Evolutionary conservation across 2,329 filamentous ascomycete genomes (phyloP), one percentile per base, ranked within the genome.

Genomic region (Geoglossum cookeanum): DNA sequence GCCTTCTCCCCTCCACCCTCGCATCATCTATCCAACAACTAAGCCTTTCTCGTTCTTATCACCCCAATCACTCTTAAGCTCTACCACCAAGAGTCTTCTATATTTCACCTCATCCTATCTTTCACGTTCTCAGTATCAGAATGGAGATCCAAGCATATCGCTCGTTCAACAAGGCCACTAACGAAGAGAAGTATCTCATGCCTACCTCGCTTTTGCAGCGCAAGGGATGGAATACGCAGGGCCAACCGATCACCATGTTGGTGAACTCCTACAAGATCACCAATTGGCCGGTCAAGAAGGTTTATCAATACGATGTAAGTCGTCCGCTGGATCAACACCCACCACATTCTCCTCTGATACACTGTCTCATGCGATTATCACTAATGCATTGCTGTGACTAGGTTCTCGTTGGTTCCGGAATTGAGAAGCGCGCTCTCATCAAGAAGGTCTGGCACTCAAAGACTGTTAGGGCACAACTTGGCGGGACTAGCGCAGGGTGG

Each of bases 221-320:
- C 7, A 72, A 68, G 8, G 63, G 67, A 59, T 68, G 59, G 57
- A 62, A 54, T 61, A 59, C 35, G 49, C 65, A 68, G 44, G 75
- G 74, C 42, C 67, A 61, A 35, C 63, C 68, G 29, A 64, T 68
- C 33, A 64, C 65, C 39, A 63, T 78, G 22, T 68, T 66, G 0
- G 70, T 94, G 42, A 97, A 97, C 66, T 81, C 87, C 9, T 94
- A 83, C 69, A 76, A 81, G 0, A 82, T 96, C 57, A 69, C 67
- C 0, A 69, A 72, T 8, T 79, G 82, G 57, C 81, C 81, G 0
- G 74, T 68, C 1, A 22, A 32, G 13, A 76, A 74, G 11, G 78
- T 96, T 27, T 82, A 82, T 60, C 90, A 96, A 66, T 97, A 91
- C 63, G 88, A 95, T 71, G 86, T 90, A 71, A 76, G 84, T 77